Evolutionary conservation across 768 basidiomycete species (phyloP), one percentile per base, ranked within the genome.

Genomic region (Amanita phalloides): DNA sequence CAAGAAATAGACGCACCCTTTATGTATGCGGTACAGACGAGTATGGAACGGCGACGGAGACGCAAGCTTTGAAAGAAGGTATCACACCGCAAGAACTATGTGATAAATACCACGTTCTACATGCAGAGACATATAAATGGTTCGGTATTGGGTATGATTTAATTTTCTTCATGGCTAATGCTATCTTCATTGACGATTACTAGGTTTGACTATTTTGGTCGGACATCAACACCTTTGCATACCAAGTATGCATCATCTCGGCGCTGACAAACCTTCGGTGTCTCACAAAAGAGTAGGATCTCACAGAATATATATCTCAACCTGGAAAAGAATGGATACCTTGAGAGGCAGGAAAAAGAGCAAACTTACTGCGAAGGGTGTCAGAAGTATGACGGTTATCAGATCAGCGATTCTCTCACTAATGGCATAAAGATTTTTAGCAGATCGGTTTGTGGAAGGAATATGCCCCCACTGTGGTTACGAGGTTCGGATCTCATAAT

Each of bases 41-140:
- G 68, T 99, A 99, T 61, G 96, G 96, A n/a, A 99, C 96, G 6
- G 95, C 96, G 0, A 96, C 96, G 0, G 96, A 99, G 72, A 97
- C 94, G 2, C 94, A 96, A 66, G 95, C 96, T 3, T 66, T 91
- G 54, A 91, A 92, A 62, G 91, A 95, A 63, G 81, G 83, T 0
- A 65, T 93, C 36, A 81, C 87, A 9, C 87, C 92, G 0, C 72
- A 71, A 55, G 79, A 83, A 58, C 73, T 97, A 1, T 96, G 92
- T 65, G 88, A 93, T 67, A 93, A 94, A 68, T 97, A 97, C 65
- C 71, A 94, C 60, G 73, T 75, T 14, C 71, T 97, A 13, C 96
- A 98, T 57, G 83, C 81, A 56, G 90, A 91, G 57, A 91, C 93
- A 4, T 99, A 98, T 68, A 77, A 90, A 61, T 98, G 96, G 96